These are phyloP conservation scores for Rhododendron kiyosumense DNA, from an alignment of 148 eudicot species.

Conservation along the genomic window DNA sequence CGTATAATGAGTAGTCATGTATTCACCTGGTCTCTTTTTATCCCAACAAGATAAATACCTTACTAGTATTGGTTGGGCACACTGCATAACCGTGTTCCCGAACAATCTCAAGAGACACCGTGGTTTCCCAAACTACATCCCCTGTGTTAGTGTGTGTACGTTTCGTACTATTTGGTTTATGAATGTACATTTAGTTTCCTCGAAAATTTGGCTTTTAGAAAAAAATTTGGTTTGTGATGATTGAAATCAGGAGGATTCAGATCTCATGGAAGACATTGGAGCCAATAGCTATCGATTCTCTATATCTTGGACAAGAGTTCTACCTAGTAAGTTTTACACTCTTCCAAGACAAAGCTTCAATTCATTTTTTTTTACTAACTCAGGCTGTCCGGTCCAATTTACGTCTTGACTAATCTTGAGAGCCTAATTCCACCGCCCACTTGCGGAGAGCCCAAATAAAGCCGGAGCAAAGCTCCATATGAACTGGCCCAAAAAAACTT, in stretches of 20 bases:
- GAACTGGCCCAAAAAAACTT: background rate
- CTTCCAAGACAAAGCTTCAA: background rate
- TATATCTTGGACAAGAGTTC: conserved; percentile 66
- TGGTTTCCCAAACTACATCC: background rate
- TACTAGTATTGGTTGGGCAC: background rate
- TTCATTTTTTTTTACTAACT: no score
- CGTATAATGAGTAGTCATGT: background rate
- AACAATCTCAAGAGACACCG: background rate
- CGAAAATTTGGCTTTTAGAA: background rate
- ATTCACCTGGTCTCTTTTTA: background rate
- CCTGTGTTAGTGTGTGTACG: no score
- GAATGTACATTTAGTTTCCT: no score
- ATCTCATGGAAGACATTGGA: conserved; percentile 51
- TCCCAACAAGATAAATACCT: no score
- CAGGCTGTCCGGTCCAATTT: no score
- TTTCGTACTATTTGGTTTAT: no score
- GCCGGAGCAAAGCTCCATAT: no score
- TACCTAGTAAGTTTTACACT: conserved; percentile 48
- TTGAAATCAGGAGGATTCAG: conserved; percentile 51
- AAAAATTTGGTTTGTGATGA: background rate
- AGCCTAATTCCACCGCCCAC: no score
- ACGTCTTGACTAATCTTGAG: no score
- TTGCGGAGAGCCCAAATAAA: no score
- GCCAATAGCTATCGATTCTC: conserved; percentile 66
- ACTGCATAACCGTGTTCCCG: background rate